phyloP scores from a whole-genome alignment of 164 flowering plant genomes.

The Berberis vulgaris region DNA sequence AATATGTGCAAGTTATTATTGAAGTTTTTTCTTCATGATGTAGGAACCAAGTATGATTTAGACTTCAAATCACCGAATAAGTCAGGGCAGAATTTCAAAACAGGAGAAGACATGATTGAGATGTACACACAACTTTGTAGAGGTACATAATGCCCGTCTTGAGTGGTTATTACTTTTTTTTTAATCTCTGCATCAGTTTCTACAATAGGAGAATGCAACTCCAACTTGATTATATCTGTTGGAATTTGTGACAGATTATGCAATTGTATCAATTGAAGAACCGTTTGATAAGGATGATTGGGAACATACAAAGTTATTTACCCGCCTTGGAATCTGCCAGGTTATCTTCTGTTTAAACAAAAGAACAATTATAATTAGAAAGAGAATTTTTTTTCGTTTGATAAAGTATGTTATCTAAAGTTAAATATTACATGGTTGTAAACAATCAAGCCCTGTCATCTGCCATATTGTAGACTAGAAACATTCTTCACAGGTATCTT shows the following conservation, averaged over 20 bases:
- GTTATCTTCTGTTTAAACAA: slow-evolving; percentile 22
- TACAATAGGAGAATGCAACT: not conserved
- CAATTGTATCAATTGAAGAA: slow-evolving; percentile 90
- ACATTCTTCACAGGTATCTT: too few relatives aligned
- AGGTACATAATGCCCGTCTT: slow-evolving; percentile 36
- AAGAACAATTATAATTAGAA: not conserved
- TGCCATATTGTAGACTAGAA: too few relatives aligned
- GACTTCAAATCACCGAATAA: slow-evolving; percentile 65
- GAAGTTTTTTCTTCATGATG: slow-evolving; percentile 5
- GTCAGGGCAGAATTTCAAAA: slow-evolving; percentile 83
- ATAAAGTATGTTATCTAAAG: too few relatives aligned
- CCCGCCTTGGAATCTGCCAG: slow-evolving; percentile 76
- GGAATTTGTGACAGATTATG: slow-evolving; percentile 48
- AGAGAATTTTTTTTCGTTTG: too few relatives aligned
- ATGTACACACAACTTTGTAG: slow-evolving; percentile 75
- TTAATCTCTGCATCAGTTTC: slow-evolving; percentile 1
- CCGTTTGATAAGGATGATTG: slow-evolving; percentile 99
- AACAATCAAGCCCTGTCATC: too few relatives aligned
- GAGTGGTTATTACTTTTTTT: not conserved
- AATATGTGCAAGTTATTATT: not conserved
- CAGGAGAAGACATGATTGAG: slow-evolving; percentile 81
- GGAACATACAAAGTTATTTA: slow-evolving; percentile 66
- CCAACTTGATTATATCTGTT: not conserved
- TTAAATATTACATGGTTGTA: too few relatives aligned
- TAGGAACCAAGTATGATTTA: slow-evolving; percentile 90